These are phyloP conservation scores for Pseudogymnoascus sp. DNA, from an alignment of 2,329 filamentous ascomycete genomes.

Conservation along the genomic window DNA sequence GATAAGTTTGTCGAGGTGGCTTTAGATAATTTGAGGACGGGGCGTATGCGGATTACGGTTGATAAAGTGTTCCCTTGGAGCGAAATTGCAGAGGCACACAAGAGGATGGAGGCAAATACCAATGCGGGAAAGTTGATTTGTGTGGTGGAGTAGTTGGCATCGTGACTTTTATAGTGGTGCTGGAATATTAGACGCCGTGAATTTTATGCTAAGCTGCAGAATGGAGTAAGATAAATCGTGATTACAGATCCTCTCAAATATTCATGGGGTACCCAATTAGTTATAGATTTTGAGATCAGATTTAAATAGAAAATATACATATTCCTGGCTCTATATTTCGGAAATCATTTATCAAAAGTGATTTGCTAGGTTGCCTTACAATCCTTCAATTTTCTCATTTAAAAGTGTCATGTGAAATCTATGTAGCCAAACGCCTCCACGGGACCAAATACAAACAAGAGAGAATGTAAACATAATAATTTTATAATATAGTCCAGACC, in stretches of 20 bases:
- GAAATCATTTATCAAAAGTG: neutral
- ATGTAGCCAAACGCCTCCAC: too few species aligned
- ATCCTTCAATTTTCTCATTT: neutral
- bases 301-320: neutral
- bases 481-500: too few species aligned
- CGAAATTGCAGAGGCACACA: slow-evolving; percentile 62
- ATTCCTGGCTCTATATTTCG: neutral
- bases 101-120: slow-evolving; percentile 60
- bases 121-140: slow-evolving; percentile 67
- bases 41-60: slow-evolving; percentile 65
- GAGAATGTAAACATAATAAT: too few species aligned
- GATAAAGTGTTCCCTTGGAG: slow-evolving; percentile 80
- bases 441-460: too few species aligned
- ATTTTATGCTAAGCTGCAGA: neutral
- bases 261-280: neutral
- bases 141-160: slow-evolving; percentile 33
- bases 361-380: neutral
- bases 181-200: neutral
- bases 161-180: slow-evolving; percentile 13
- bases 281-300: neutral
- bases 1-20: slow-evolving; percentile 64
- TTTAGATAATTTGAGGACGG: slow-evolving; percentile 63
- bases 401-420: too few species aligned
- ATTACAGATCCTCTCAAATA: neutral
- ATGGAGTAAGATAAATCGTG: neutral